Evolutionary conservation across 2,329 filamentous ascomycete species (phyloP), one percentile per base, ranked within the genome.

Genomic region (Zymoseptoria passerinii): DNA sequence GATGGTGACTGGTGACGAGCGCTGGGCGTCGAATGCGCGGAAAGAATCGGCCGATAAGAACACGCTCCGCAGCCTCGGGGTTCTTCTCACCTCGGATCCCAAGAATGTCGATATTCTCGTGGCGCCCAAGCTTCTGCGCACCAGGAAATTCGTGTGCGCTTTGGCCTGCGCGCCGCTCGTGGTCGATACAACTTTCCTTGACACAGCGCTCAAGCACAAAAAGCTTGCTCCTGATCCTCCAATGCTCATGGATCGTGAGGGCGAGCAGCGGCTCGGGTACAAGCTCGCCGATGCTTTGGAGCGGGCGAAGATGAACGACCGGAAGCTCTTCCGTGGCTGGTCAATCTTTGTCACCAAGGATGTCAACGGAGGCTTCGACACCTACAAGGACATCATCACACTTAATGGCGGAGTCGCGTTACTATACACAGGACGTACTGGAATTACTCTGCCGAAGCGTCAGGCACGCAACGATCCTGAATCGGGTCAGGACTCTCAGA

Each of bases 71-170:
- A 84, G 88, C 51, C 77, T 97, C 40, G 94, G 94, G 7, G 89
- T 99, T 65, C 83, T 96, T 20, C 83, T 96, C 20, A 87, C 90
- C 4, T 81, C 87, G 66, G 89, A 96, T 68, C 84, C 85, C 27
- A 82, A 83, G 52, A 81, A 83, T 50, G 94, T 90, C 71, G 89
- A 92, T 67, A 89, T 95, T 71, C 82, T 99, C 9, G 91, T 90
- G 35, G 92, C 92, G 3, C 94, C 92, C 0, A 83, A 85, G 49
- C 84, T 97, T 61, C 83, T 96, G 35, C 87, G 94, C 44, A 99
- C 94, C 0, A 85, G 90, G 71, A 99, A 99, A 70, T 99, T 99
- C 70, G 85, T 97, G 53, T 88, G 87, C 61, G 90, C 91, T 10
- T 77, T 99, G 28, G 91, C 94, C 18, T 85, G 84, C 59, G 91